Evolutionary conservation across 306 rosid genomes (phyloP).

Genomic region (Fragaria iinumae): DNA sequence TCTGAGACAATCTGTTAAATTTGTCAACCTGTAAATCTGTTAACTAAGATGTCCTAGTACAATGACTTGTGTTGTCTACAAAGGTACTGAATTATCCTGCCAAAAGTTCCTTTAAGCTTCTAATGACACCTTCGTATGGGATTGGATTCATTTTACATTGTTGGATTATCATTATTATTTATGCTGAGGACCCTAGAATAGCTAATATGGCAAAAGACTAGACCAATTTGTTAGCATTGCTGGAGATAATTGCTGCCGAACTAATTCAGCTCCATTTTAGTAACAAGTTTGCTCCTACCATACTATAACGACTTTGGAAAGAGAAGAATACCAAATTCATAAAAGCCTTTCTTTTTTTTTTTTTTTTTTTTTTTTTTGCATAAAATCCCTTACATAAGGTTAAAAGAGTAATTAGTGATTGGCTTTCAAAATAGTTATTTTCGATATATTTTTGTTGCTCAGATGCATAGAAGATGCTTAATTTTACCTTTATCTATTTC

Average conservation of each 20-base stretch:
- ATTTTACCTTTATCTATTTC: conserved; percentile 17
- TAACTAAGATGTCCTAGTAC: neutral
- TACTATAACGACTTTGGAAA: neutral
- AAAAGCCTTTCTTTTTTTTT: neutral
- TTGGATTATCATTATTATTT: neutral
- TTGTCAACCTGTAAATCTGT: neutral
- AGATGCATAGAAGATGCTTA: conserved; percentile 11
- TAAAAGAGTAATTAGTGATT: conserved; percentile 2
- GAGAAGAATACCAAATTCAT: neutral
- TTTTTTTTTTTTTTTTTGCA: neutral
- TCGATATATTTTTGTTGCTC: neutral
- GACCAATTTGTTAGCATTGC: neutral
- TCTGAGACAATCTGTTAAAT: neutral
- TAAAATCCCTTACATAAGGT: neutral
- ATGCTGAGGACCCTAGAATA: neutral
- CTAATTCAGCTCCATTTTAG: neutral
- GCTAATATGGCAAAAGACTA: neutral
- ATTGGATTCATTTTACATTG: neutral
- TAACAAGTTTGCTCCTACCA: neutral
- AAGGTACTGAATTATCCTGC: neutral
- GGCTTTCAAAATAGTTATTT: neutral
- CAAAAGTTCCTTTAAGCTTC: neutral
- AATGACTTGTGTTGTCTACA: neutral
- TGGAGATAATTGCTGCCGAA: conserved; percentile 1
- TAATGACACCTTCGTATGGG: neutral